Percentiles rank a stretch among this genome's conserved stretches.
Conservation (phyloP, 2,329 filamentous ascomycete genomes). For the Colletotrichum gigasporum region DNA sequence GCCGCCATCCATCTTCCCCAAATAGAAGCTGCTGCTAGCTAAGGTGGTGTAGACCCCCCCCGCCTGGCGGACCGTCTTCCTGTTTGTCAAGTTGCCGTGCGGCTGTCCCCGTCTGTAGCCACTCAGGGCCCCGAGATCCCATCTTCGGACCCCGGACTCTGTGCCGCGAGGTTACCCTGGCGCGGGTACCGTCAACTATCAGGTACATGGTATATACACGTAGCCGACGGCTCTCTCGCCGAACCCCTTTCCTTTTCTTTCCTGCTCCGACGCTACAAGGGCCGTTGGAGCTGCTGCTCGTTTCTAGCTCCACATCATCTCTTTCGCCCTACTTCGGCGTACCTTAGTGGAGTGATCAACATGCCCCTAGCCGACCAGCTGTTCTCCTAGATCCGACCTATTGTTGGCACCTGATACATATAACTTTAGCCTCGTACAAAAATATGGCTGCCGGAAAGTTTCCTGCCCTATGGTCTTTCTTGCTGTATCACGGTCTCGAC, state of each 20-base stretch:
- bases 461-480: not conserved
- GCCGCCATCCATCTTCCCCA: not conserved
- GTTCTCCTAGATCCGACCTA: not conserved
- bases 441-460: constrained; percentile 27
- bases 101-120: not conserved
- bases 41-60: too few species aligned
- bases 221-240: not conserved
- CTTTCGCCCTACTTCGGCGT: not conserved
- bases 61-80: not conserved
- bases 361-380: constrained; percentile 10
- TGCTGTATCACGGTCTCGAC: not conserved
- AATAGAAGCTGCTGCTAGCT: too few species aligned
- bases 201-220: not conserved
- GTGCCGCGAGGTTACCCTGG: constrained; percentile 8
- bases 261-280: constrained; percentile 8
- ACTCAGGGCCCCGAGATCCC: not conserved
- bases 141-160: not conserved
- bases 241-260: not conserved
- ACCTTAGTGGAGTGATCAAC: constrained; percentile 16
- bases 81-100: not conserved
- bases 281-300: not conserved
- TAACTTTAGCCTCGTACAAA: constrained; percentile 17
- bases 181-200: not conserved
- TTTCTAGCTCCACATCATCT: constrained; percentile 1
- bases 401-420: constrained; percentile 10